phyloP scores from a whole-genome alignment of 345 rosid genomes.

The Noccaea bulbosa region DNA sequence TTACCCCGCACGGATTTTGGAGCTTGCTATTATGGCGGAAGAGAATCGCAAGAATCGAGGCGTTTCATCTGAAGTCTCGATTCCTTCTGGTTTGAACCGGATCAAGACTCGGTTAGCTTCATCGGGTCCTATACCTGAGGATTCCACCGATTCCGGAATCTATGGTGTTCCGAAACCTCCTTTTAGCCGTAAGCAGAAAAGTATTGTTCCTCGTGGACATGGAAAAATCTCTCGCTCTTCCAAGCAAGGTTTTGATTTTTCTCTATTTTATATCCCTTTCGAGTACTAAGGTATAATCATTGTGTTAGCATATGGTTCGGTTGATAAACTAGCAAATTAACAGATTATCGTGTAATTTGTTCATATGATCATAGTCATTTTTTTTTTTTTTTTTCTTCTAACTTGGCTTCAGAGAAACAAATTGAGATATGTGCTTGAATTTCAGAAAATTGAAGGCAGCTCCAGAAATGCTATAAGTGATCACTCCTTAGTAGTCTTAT shows the following conservation, averaged over 20 bases:
- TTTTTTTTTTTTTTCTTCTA: too few relatives aligned
- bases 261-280: background rate
- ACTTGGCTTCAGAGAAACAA: background rate
- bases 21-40: constrained; percentile 48
- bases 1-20: background rate
- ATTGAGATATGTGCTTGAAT: background rate
- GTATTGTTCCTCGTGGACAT: constrained; percentile 45
- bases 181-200: constrained; percentile 48
- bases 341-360: background rate
- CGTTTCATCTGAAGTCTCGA: constrained; percentile 49
- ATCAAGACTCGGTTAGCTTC: constrained; percentile 63
- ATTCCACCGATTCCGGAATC: constrained; percentile 39
- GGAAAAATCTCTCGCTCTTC: constrained; percentile 39
- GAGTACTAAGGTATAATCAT: background rate
- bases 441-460: background rate
- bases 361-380: constrained; percentile 13
- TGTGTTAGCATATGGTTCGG: background rate
- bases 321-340: background rate
- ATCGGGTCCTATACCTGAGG: constrained; percentile 48
- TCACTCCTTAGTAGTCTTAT: background rate
- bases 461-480: background rate
- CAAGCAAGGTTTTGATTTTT: constrained; percentile 48
- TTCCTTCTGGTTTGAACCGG: constrained; percentile 82
- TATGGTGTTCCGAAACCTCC: constrained; percentile 49
- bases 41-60: constrained; percentile 43